Base-by-base conservation (phyloP, 345 rosid genomes). In the Alliaria petiolata region DNA sequence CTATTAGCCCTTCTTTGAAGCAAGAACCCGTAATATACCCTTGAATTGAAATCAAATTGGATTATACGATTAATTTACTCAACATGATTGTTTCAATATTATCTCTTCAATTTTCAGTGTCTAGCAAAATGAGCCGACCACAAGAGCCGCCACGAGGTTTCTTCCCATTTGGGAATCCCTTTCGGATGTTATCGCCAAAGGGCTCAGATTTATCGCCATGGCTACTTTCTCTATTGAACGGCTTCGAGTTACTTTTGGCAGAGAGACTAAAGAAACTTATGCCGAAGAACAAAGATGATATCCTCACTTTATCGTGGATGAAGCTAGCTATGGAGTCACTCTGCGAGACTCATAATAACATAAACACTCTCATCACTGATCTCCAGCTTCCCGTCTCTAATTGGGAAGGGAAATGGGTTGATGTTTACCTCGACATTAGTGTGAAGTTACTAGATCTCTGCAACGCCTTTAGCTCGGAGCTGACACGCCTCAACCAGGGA, bases 381-480 rank as follows among this genome's bases (percentile, higher is more conserved):
- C 93, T 93, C 44, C 92, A 89, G 65, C 88, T 90, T 31, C 98
- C 96, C 38, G 87, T 93, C 25, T 76, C 82, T 49, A 88, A 86
- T 65, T 93, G 98, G 98, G 96, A 90, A 42, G 96, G 86, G 67
- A 85, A 90, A 52, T 93, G 98, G 98, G 85, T 93, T 44, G 95
- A 89, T 70, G 85, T 90, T 36, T 93, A 93, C 83, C 77, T 93
- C 54, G 93, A 93, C 78, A 79, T 93, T 47, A 93, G 96, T 15
- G 90, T 87, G 71, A 93, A 87, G 81, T 56, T 93, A 76, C 91
- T 93, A 43, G 98, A 93, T 70, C 82, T 93, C 22, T 85, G 92
- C 67, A 86, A 72, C 61, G 90, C 84, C 6, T 87, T 89, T 55
- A 90, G 93, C 83, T 90, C 98, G 0, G 93, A 85, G 85, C 82